Evolutionary conservation across 169 alveolate species (phyloP), one percentile per base, ranked within the genome.

Genomic region (Plasmodium billcollinsi): DNA sequence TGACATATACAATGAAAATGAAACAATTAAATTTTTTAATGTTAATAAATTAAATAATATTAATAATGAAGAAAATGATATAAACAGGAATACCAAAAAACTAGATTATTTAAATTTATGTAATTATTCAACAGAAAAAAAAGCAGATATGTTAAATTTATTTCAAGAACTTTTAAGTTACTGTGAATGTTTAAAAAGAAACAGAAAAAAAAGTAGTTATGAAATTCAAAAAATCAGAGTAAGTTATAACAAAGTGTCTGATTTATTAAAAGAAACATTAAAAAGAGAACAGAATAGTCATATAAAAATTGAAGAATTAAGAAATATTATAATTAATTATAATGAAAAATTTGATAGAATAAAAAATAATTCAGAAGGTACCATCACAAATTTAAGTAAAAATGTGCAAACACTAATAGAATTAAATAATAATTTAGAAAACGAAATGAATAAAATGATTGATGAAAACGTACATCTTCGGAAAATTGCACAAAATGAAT

Each of bases 141-240:
- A 80, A 56, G 56, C 67, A 66, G 90, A 80, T 18, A 80, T 80
- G n/a, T 78, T 80, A 45, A 67, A 80, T 67, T 15, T 80, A 58
- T 33, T 80, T 66, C 90, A 80, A 80, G 90, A 80, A 49, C 52
- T 80, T 14, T 26, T 80, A 33, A 80, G 90, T 29, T 80, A 80
- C 24, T 80, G 90, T 47, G 90, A 80, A 26, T 80, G 90, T 43
- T 56, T 80, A 80, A 80, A 80, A 80, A 80, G 90, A 15, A 80
- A 58, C 4, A 39, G 90, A 20, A 80, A 80, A 67, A 80, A 80
- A 49, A 80, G 83, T 54, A 69, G 65, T 7, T 78, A 80, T 47
- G 90, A 80, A 59, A 80, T 67, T 18, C 67, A 80, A 39, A 80
- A 80, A 67, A 80, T 80, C 20, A 21, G 90, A 47, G 21, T 66